Conservation (phyloP, 441 rosid genomes). For the Geranium incanum region DNA sequence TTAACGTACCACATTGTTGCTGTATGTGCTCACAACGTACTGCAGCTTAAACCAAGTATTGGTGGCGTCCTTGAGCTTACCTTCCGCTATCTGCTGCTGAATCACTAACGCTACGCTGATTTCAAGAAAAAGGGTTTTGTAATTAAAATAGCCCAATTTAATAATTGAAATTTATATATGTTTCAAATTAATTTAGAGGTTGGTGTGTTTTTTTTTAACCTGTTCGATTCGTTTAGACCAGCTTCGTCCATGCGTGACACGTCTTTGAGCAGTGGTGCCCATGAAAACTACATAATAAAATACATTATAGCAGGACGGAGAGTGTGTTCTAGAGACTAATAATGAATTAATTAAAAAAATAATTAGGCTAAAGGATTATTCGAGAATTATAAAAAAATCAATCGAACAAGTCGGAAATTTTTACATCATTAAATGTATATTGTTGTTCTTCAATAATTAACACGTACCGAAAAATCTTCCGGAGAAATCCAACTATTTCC, state of each 20-base stretch:
- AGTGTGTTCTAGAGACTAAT: too few relatives aligned
- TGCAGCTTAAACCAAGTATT: constrained; percentile 7
- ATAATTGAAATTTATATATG: too few relatives aligned
- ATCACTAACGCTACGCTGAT: constrained; percentile 10
- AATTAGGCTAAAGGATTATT: too few relatives aligned
- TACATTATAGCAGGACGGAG: too few relatives aligned
- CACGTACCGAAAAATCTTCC: constrained; percentile 18
- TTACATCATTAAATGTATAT: too few relatives aligned
- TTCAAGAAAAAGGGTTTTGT: not conserved
- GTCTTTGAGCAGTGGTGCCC: constrained; percentile 23
- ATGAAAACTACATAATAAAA: constrained; percentile 8
- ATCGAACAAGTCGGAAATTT: too few relatives aligned
- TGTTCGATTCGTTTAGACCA: constrained; percentile 12
- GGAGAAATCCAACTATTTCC: constrained; percentile 32
- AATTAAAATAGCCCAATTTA: too few relatives aligned
- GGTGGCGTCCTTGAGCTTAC: constrained; percentile 8
- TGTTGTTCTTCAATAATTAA: too few relatives aligned
- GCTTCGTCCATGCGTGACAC: constrained; percentile 13
- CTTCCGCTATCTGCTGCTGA: constrained; percentile 14
- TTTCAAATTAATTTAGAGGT: too few relatives aligned
- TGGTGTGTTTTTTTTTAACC: constrained; percentile 4
- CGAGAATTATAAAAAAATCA: too few relatives aligned
- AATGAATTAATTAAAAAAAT: too few relatives aligned
- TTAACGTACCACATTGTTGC: constrained; percentile 13
- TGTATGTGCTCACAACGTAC: constrained; percentile 6